phyloP scores from a whole-genome alignment of 352 stramenopile genomes.

The Pythium sp. region DNA sequence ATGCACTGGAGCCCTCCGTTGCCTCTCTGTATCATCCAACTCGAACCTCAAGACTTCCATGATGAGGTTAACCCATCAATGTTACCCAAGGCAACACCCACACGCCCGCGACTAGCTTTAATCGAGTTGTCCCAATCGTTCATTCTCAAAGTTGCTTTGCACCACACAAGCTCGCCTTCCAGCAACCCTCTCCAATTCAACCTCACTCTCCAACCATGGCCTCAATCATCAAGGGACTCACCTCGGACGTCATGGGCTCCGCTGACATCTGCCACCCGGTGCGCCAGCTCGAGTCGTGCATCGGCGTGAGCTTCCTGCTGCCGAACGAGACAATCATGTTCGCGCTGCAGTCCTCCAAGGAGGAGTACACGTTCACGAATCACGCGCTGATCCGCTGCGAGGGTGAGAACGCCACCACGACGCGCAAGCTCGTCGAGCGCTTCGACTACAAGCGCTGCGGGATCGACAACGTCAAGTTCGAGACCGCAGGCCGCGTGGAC shows the following conservation, averaged over 20 bases:
- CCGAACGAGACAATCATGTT: conserved; percentile 46
- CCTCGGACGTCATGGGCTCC: conserved; percentile 47
- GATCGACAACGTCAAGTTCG: conserved; percentile 32
- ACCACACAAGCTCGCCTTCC: not conserved
- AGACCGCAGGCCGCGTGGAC: conserved; percentile 44
- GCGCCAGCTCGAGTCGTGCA: conserved; percentile 29
- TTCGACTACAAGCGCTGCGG: conserved; percentile 31
- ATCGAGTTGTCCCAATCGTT: not conserved
- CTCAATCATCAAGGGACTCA: conserved; percentile 45
- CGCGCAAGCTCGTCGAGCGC: conserved; percentile 36
- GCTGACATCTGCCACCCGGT: conserved; percentile 51
- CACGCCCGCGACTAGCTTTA: not conserved
- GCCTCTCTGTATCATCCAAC: not conserved
- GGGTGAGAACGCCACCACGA: conserved; percentile 43
- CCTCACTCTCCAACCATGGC: conserved; percentile 6
- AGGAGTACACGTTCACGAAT: conserved; percentile 65
- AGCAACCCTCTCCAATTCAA: not conserved
- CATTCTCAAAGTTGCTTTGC: conserved; percentile 13
- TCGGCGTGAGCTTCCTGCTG: conserved; percentile 33
- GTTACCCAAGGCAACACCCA: not conserved
- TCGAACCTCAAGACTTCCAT: not conserved
- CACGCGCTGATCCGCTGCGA: conserved; percentile 42
- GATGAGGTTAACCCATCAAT: not conserved
- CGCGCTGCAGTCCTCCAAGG: conserved; percentile 52
- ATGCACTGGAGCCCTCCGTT: not conserved